These are phyloP conservation scores for Solanum okadae DNA, from an alignment of 257 asterid species.

Conservation along the genomic window DNA sequence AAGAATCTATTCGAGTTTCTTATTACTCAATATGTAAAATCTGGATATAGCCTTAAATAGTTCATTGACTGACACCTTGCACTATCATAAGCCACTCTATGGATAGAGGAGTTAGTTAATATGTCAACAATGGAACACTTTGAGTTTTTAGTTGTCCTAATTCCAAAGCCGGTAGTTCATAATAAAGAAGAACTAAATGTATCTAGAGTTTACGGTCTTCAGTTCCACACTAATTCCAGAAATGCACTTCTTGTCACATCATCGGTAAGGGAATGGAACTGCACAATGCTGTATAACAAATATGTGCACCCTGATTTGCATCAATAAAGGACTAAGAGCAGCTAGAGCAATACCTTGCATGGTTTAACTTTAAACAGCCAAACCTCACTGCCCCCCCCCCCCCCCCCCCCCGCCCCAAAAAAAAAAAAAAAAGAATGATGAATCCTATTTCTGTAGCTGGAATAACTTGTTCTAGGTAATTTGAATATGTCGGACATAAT, in stretches of 20 bases:
- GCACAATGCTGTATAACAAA: neutral
- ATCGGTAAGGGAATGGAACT: neutral
- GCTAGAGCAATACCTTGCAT: too few relatives aligned
- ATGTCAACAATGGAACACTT: neutral
- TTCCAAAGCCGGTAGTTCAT: neutral
- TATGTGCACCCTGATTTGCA: neutral
- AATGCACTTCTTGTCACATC: neutral
- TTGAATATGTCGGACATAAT: neutral
- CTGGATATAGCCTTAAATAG: neutral
- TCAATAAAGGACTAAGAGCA: neutral
- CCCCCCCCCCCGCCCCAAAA: too few relatives aligned
- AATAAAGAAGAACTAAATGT: neutral
- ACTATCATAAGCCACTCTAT: neutral
- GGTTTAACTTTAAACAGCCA: too few relatives aligned
- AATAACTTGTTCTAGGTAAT: neutral
- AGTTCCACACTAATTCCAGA: neutral
- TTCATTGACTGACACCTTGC: neutral
- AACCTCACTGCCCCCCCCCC: neutral
- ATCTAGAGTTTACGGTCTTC: neutral
- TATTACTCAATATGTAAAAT: neutral
- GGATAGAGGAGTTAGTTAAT: neutral
- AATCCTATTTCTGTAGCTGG: neutral
- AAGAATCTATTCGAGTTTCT: neutral
- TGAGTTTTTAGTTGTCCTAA: neutral
- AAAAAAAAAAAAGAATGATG: neutral